Evolutionary conservation across 139 green algal species (phyloP).

Genomic region (Edaphochlamys debaryana): DNA sequence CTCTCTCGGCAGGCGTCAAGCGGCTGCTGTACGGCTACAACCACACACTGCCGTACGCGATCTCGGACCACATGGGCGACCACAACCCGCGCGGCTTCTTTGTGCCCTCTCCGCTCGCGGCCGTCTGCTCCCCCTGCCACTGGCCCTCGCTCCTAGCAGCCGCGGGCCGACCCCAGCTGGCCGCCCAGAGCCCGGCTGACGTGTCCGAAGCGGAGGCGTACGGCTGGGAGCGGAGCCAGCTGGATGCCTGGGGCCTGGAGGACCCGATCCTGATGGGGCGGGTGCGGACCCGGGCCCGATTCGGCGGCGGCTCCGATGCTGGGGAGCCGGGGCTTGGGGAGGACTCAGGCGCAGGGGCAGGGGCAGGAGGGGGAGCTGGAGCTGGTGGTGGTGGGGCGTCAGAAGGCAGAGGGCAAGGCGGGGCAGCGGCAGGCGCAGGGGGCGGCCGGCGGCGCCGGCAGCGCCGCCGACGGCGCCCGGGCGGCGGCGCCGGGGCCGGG

Average conservation of each 20-base stretch:
- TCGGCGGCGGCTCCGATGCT: neutral
- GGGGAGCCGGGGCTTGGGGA: no score
- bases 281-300: neutral
- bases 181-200: neutral
- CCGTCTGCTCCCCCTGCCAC: conserved; percentile 35
- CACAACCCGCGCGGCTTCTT: conserved; percentile 30
- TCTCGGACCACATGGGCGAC: conserved; percentile 30
- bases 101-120: conserved; percentile 20
- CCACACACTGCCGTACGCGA: conserved; percentile 22
- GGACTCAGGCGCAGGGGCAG: neutral
- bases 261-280: neutral
- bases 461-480: neutral
- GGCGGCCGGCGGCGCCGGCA: neutral
- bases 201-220: neutral
- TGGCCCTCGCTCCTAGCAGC: neutral
- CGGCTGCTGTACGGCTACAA: conserved; percentile 21
- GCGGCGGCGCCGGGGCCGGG: neutral
- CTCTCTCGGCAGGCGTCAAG: neutral
- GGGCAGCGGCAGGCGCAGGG: neutral
- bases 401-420: no score
- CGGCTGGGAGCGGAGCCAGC: neutral
- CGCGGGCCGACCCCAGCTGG: neutral
- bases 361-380: neutral
- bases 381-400: no score
- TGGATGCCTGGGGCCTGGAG: conserved; percentile 13